Base-by-base conservation (phyloP, 768 basidiomycete species). In the Russula sp. region DNA sequence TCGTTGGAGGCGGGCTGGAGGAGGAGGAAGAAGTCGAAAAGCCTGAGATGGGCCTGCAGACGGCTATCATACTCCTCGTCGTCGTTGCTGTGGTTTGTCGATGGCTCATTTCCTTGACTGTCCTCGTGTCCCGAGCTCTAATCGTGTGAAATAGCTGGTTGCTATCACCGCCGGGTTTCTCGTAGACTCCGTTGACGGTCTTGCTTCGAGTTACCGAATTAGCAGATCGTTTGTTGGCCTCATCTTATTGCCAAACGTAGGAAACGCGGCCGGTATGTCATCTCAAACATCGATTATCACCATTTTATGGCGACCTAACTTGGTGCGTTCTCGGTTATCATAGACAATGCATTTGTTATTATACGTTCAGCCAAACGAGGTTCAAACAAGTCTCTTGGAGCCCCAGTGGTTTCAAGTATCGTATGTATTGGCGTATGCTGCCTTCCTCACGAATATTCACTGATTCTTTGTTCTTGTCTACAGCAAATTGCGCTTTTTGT, bases 291-390 rank as follows among this genome's bases (percentile, higher is more conserved):
- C 22, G 26, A 24, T 55, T 24, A 26, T 36, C 30, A 59, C 40
- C 18, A 24, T n/a, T 14, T 14, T 13, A 7, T 59, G 28, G 32
- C 59, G 16, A 16, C 57, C 62, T 67, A 55, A 68, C 50, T 18
- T 46, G 66, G 57, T 18, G 2, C 48, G 32, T 6, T 34, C 32
- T 34, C 10, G 32, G 9, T 51, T 26, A 36, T 38, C 34, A 67
- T 72, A 78, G 94, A 97, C 72, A 94, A 95, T 72, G 88, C 87
- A 42, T 96, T 93, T 2, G 93, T 94, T 16, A 91, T 97, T 30
- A 88, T 88, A 0, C 94, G 94, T 8, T 91, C 94, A 0, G 88
- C 92, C 64, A 95, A 95, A 75, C 85, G 88, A 74, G 92, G 94
- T 73, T 77, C 96, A 24, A 90, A 90, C 50, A 81, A 96, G 7